Base-by-base conservation (phyloP, 73 alveolate species). In the Paramecium primaurelia region DNA sequence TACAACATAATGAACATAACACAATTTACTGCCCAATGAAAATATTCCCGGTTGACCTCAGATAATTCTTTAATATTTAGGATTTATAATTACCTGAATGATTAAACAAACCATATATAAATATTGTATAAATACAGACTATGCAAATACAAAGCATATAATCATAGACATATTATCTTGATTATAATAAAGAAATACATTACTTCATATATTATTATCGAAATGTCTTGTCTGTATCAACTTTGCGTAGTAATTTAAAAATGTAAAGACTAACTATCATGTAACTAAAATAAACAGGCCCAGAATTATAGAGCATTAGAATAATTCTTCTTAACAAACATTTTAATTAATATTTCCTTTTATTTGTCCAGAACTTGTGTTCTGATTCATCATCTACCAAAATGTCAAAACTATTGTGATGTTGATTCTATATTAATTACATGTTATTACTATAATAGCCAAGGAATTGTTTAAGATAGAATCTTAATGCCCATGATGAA, bases 11-110 rank as follows among this genome's bases (percentile, higher is more conserved):
- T 80, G n/a, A 80, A 80, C 12, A 80, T 0, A 12, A 80, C 73
- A 49, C 91, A 80, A 49, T 80, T 80, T 10, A 42, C 71, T 40
- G 77, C 49, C 91, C 91, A 80, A 80, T 80, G 91, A 49, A 80
- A 80, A 28, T 80, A 80, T 9, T 80, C 91, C 10, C 58, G 12
- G 14, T 45, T 28, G 3, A 45, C 47, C 3, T 25, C 47, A 0
- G 47, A 25, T 32, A 80, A 11, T n/a, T 49, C 91, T 80, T 26
- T 4, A 7, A 45, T 80, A 11, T 40, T 80, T 20, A 54, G 32
- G 9, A 54, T 0, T 49, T 26, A 4, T 0, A 42, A 5, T 22
- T 80, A 80, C 91, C 91, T 18, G 45, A 22, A 47, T 45, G 44
- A 49, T 80, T 14, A 5, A 40, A 26, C 26, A 80, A 8, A 28